These are phyloP conservation scores for Calonectria fujianensis DNA, from an alignment of 2,329 filamentous ascomycete species.

Conservation along the genomic window DNA sequence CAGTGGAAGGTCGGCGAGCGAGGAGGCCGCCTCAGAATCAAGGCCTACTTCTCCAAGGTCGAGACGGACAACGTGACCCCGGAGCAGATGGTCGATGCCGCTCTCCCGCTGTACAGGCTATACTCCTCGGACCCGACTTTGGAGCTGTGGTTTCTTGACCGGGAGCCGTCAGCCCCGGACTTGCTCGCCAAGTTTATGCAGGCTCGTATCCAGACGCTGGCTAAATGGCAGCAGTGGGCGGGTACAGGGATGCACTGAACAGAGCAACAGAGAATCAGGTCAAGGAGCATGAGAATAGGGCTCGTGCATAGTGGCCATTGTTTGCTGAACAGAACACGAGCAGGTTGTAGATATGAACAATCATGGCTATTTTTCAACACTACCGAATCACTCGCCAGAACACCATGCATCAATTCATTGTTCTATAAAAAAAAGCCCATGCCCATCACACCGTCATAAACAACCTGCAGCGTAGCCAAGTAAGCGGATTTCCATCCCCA, in stretches of 20 bases:
- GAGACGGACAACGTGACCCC: not conserved
- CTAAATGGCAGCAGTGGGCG: not conserved
- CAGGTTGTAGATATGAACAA: not conserved
- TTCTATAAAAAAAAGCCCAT: not conserved
- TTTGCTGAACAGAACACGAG: not conserved
- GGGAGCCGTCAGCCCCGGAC: not conserved
- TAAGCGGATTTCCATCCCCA: not conserved
- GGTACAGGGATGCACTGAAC: not conserved
- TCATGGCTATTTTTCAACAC: not conserved
- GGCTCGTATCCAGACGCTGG: not conserved
- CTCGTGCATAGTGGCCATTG: not conserved
- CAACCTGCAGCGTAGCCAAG: not conserved
- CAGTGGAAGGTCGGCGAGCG: not conserved
- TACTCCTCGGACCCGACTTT: not conserved
- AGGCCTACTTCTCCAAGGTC: constrained; percentile 4
- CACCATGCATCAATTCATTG: not conserved
- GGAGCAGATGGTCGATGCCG: not conserved
- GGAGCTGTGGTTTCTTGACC: constrained; percentile 7
- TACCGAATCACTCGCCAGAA: not conserved
- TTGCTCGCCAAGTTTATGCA: constrained; percentile 2
- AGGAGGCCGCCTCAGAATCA: not conserved
- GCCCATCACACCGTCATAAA: not conserved
- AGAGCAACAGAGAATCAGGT: not conserved
- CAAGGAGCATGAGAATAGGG: not conserved
- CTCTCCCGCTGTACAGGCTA: not conserved